Conservation (phyloP, 305 asterid genomes). For the Fraxinus velutina region DNA sequence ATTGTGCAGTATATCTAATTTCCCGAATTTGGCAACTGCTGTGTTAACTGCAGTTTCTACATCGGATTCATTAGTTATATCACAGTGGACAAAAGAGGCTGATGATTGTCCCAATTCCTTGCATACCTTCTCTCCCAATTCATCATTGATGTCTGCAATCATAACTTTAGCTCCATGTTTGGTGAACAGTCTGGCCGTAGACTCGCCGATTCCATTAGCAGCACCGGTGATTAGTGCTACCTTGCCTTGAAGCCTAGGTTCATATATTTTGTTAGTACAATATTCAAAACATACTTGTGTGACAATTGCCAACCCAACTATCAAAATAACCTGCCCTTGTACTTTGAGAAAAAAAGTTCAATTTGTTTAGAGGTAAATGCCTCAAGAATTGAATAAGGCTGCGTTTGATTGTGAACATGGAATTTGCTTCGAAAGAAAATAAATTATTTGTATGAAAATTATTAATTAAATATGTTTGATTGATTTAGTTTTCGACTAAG, state of each 20-base stretch:
- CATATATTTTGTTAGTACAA: not conserved
- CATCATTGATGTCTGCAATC: conserved; percentile 26
- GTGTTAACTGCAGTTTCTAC: conserved; percentile 17
- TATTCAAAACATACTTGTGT: not conserved
- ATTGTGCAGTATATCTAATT: conserved; percentile 24
- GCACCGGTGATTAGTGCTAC: conserved; percentile 33
- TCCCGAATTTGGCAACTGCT: conserved; percentile 7
- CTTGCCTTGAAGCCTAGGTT: conserved; percentile 29
- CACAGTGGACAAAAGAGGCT: conserved; percentile 20
- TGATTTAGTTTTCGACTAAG: no score
- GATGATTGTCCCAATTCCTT: not conserved
- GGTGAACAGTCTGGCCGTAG: conserved; percentile 15
- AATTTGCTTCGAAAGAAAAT: no score
- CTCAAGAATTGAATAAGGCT: not conserved
- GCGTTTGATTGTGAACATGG: no score
- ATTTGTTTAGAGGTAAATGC: not conserved
- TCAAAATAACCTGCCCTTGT: not conserved
- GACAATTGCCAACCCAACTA: no score
- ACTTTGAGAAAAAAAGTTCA: not conserved
- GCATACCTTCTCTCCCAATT: not conserved
- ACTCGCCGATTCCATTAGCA: conserved; percentile 26
- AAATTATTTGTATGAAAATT: no score
- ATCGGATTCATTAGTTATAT: conserved; percentile 21
- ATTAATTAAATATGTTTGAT: no score
- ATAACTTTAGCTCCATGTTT: conserved; percentile 30